Conservation (phyloP, 345 rosid genomes). For the Corchorus olitorius region DNA sequence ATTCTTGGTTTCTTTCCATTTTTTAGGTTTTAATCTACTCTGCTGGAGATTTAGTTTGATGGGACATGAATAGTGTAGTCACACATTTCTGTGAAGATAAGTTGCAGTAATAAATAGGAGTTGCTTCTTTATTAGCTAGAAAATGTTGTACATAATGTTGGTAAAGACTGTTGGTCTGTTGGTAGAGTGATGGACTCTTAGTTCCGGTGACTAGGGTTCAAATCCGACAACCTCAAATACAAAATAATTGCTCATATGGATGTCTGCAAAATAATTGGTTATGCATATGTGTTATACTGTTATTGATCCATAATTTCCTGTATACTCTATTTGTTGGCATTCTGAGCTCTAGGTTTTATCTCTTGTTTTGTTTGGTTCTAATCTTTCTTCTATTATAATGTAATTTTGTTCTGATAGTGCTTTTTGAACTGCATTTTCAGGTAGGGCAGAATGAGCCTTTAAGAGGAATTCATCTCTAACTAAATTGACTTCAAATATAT, state of each 20-base stretch:
- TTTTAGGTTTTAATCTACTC: not conserved
- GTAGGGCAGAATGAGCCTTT: slow-evolving; percentile 24
- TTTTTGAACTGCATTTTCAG: slow-evolving; percentile 30
- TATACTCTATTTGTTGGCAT: not conserved
- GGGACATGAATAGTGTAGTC: not conserved
- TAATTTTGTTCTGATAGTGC: slow-evolving; percentile 14
- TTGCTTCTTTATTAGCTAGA: not conserved
- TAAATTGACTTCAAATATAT: slow-evolving; percentile 13
- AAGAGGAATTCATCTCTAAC: slow-evolving; percentile 7
- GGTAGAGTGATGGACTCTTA: too few species aligned
- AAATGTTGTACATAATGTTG: not conserved
- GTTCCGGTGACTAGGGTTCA: too few species aligned
- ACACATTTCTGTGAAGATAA: not conserved
- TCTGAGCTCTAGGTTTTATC: not conserved
- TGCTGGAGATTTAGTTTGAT: not conserved
- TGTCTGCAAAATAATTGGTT: slow-evolving; percentile 5
- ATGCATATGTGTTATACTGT: not conserved
- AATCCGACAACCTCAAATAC: too few species aligned
- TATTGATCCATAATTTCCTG: not conserved
- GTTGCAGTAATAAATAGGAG: not conserved
- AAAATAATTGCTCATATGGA: too few species aligned
- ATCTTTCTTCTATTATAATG: not conserved
- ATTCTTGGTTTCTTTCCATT: not conserved
- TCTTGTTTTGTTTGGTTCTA: not conserved
- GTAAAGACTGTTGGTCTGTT: not conserved